Percentiles rank a stretch among this genome's conserved stretches.
Conservation (phyloP, 1,139 yeast species). For the Candida dubliniensis region DNA sequence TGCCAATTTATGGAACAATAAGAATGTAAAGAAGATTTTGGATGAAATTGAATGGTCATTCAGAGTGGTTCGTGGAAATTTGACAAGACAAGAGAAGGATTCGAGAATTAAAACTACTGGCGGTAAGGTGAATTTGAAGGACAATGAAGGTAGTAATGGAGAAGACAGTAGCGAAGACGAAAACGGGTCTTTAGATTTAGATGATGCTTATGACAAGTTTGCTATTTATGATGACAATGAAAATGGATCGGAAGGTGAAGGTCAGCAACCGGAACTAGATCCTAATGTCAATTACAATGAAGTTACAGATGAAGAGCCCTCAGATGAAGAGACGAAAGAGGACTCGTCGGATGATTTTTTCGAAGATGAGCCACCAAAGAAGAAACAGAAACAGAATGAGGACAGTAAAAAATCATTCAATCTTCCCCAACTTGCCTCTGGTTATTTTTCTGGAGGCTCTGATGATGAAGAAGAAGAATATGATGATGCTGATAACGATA, state of each 20-base stretch:
- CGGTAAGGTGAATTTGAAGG: conserved; percentile 18
- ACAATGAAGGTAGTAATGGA: conserved; percentile 18
- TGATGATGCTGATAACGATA: conserved; percentile 55
- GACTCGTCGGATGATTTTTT: conserved; percentile 40
- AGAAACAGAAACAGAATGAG: conserved; percentile 18
- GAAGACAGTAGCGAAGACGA: conserved; percentile 23
- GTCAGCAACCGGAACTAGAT: conserved; percentile 29
- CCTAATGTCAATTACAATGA: conserved; percentile 56
- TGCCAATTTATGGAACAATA: conserved; percentile 61
- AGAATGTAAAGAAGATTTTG: conserved; percentile 46
- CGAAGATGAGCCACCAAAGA: conserved; percentile 20
- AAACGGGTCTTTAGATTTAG: conserved; percentile 19
- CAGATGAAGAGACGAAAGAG: conserved; percentile 28
- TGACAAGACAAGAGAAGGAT: conserved; percentile 45
- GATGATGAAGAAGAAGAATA: conserved; percentile 60
- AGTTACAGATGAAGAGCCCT: conserved; percentile 62
- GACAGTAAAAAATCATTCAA: conserved; percentile 19
- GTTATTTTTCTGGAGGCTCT: conserved; percentile 78
- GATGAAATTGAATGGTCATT: conserved; percentile 58
- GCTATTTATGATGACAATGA: conserved; percentile 54
- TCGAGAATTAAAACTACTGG: conserved; percentile 29
- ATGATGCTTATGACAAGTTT: conserved; percentile 26
- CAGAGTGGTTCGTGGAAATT: conserved; percentile 59
- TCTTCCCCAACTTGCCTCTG: conserved; percentile 72
- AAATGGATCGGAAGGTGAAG: conserved; percentile 53